A percentile compares a stretch with the other conserved stretches of the same genome.
Conservation (phyloP, 1,284 basidiomycete genomes). For the Cryptococcus sp. region DNA sequence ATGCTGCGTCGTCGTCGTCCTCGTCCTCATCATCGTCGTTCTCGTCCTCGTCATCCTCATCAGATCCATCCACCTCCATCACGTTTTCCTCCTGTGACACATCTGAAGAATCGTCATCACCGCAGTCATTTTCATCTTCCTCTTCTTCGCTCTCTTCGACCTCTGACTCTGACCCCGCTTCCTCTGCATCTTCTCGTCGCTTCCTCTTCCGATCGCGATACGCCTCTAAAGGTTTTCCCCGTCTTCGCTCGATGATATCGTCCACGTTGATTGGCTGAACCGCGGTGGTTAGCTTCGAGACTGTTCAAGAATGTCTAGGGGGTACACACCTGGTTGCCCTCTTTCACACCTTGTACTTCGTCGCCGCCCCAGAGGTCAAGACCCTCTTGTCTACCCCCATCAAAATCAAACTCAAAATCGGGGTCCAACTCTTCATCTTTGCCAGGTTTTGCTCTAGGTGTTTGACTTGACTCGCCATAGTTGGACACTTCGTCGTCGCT, state of each 20-base stretch:
- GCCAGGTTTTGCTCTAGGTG: slow-evolving; percentile 14
- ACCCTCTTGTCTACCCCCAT: slow-evolving; percentile 51
- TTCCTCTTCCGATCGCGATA: slow-evolving; percentile 64
- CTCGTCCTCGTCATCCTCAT: slow-evolving; percentile 48
- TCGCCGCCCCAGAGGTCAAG: slow-evolving; percentile 48
- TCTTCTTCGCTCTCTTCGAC: slow-evolving; percentile 27
- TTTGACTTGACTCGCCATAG: slow-evolving; percentile 29
- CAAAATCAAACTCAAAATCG: slow-evolving; percentile 78
- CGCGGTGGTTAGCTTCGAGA: slow-evolving; percentile 7
- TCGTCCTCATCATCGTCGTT: slow-evolving; percentile 27
- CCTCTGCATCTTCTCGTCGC: slow-evolving; percentile 42
- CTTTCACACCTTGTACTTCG: slow-evolving; percentile 43
- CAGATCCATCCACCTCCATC: slow-evolving; percentile 29
- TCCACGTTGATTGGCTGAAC: slow-evolving; percentile 75
- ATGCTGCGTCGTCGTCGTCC: slow-evolving; percentile 49
- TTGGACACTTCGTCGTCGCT: slow-evolving; percentile 51
- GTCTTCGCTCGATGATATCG: slow-evolving; percentile 80
- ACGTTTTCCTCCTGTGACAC: slow-evolving; percentile 36
- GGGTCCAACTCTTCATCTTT: slow-evolving; percentile 72
- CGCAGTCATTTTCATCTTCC: slow-evolving; percentile 32
- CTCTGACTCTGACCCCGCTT: slow-evolving; percentile 29
- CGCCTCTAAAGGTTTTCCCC: slow-evolving; percentile 48
- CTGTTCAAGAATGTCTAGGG: background rate
- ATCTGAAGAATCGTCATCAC: slow-evolving; percentile 44
- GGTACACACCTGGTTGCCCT: slow-evolving; percentile 64